Percentiles rank a stretch among this genome's conserved stretches.
Conservation (phyloP, 2,329 filamentous ascomycete species). For the Ascochyta clinopodiicola region DNA sequence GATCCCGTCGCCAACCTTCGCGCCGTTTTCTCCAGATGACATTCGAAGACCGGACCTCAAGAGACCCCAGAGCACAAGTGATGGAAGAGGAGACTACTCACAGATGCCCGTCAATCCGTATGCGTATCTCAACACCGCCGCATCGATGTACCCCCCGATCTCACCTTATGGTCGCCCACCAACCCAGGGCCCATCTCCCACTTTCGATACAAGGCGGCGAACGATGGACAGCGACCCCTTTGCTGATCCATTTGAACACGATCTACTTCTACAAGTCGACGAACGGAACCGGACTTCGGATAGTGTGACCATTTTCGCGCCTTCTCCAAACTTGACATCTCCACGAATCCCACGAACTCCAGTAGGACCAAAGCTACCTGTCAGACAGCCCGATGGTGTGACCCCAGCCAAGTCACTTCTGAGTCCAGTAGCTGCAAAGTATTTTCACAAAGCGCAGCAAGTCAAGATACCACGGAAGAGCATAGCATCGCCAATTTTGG, state of each 20-base stretch:
- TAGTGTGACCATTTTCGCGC: conserved; percentile 35
- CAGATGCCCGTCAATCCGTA: conserved; percentile 24
- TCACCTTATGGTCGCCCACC: conserved; percentile 28
- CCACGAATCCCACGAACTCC: conserved; percentile 28
- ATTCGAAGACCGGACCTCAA: conserved; percentile 17
- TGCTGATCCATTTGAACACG: conserved; percentile 37
- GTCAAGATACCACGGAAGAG: conserved; percentile 16
- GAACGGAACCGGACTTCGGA: conserved; percentile 37
- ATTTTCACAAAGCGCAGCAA: conserved; percentile 12
- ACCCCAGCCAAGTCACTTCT: conserved; percentile 11
- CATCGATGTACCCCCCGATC: conserved; percentile 28
- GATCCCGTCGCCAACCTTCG: conserved; percentile 30
- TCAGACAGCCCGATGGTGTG: conserved; percentile 10
- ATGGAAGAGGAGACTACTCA: conserved; percentile 26
- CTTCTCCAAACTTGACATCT: conserved; percentile 27
- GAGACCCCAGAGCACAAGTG: conserved; percentile 8
- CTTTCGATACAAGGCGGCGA: conserved; percentile 7
- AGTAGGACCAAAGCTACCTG: conserved; percentile 12
- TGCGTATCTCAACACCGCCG: conserved; percentile 23
- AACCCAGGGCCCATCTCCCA: conserved; percentile 6
- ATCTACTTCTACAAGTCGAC: conserved; percentile 39
- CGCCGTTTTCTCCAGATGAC: conserved; percentile 24
- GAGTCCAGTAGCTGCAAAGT: conserved; percentile 13
- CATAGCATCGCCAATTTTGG: conserved; percentile 11
- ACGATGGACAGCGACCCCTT: conserved; percentile 26